Base-by-base conservation (phyloP, 495 filamentous ascomycete species). In the Penicillium lividum region DNA sequence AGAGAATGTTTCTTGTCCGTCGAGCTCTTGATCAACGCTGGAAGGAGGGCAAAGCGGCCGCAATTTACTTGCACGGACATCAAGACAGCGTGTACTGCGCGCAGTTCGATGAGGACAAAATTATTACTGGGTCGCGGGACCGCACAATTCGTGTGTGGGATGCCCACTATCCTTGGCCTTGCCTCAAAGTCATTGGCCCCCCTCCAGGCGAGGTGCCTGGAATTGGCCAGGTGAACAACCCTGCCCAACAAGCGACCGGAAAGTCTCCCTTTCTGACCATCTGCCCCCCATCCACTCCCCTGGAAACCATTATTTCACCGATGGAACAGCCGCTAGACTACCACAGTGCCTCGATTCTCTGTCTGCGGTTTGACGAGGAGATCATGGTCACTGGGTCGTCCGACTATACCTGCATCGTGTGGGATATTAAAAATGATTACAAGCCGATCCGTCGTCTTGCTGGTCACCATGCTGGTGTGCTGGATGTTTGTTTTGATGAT, bases 61-160 rank as follows among this genome's bases (percentile, higher is more conserved):
- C 90, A 0, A 88, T 95, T 52, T 97, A 96, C 69, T 78, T 98
- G 16, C 89, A 93, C 66, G 94, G 95, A 1, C 94, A 98, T 66
- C 83, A 83, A 10, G 94, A 98, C 71, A 96, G 91, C 60, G 93
- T 98, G 27, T 98, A 98, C 73, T 98, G 94, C 71, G 85, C 93
- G 40, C 94, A 98, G 69, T 98, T 97, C 75, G 94, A 98, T 70
- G 93, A 98, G 89, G 75, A 88, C 64, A 98, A 98, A 69, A 94
- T 98, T 62, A 92, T 98, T 55, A 98, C 95, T 13, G 94, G 94
- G 54, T 97, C 94, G 13, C 87, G 95, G 57, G 94, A 98, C 70
- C 89, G 87, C 64, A 97, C 94, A 0, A 93, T 98, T 64, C 87
- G 94, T 51, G 84, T 98, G 25, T 98, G 94, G 94, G 90, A 97